A percentile compares a stretch with the other conserved stretches of the same genome.
Evolutionary conservation across 2,329 filamentous ascomycete genomes (phyloP).

Genomic region (Aspergillus alliaceus): DNA sequence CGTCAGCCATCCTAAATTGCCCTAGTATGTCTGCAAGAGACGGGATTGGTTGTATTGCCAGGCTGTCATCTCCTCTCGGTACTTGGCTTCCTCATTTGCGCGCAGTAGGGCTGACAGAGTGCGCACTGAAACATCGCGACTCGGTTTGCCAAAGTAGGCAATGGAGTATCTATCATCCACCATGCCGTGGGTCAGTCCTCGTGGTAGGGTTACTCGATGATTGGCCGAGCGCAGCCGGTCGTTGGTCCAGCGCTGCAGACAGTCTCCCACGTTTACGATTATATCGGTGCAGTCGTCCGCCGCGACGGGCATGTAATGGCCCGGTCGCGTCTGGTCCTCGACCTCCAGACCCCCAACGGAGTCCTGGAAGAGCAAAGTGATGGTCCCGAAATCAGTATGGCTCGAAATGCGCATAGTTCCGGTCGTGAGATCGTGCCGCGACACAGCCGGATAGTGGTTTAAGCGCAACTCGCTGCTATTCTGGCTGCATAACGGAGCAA

Average conservation of each 20-base stretch:
- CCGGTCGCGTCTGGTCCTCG: constrained; percentile 17
- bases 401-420: constrained; percentile 8
- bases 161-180: constrained; percentile 9
- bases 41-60: not conserved
- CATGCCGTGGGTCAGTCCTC: not conserved
- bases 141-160: constrained; percentile 16
- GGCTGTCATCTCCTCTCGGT: not conserved
- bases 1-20: too few species aligned
- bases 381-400: constrained; percentile 14
- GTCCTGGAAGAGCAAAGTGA: constrained; percentile 16
- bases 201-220: constrained; percentile 38
- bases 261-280: constrained; percentile 56
- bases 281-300: constrained; percentile 23
- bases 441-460: constrained; percentile 11
- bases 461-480: constrained; percentile 11
- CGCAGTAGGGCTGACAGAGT: not conserved
- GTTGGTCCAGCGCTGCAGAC: constrained; percentile 53
- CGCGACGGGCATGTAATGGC: constrained; percentile 16
- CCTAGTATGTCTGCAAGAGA: not conserved
- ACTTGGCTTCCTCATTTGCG: not conserved
- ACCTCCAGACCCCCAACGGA: constrained; percentile 19
- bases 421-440: not conserved
- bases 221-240: constrained; percentile 52
- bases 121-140: constrained; percentile 3
- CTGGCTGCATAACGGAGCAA: not conserved